Percentiles rank a stretch among this genome's conserved stretches.
These are phyloP conservation scores for Hypholoma sublateritium DNA, from an alignment of 768 basidiomycete species.

Conservation along the genomic window DNA sequence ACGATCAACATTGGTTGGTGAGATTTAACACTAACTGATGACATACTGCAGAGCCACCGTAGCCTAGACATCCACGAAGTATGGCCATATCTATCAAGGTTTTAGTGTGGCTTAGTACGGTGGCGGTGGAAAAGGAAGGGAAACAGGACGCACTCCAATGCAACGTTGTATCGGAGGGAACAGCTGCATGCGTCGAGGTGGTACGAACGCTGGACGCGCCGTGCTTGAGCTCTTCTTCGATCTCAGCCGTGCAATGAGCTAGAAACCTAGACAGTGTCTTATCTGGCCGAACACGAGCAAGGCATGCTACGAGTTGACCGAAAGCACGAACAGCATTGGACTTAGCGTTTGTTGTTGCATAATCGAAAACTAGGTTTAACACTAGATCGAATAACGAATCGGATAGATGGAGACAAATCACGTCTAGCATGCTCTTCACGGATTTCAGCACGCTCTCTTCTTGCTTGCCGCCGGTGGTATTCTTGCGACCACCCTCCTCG, in stretches of 20 bases:
- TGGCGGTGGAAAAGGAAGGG: background rate
- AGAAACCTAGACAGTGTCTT: conserved; percentile 81
- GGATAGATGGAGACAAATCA: conserved; percentile 79
- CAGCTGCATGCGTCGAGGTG: conserved; percentile 69
- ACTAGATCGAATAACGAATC: conserved; percentile 82
- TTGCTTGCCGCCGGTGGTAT: conserved; percentile 82
- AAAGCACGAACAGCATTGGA: conserved; percentile 91
- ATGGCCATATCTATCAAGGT: conserved; percentile 66
- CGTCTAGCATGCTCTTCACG: conserved; percentile 77
- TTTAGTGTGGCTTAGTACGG: background rate
- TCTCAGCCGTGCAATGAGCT: conserved; percentile 71
- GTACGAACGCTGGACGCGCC: conserved; percentile 88
- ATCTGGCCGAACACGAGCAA: conserved; percentile 76
- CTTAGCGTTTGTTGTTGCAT: conserved; percentile 86
- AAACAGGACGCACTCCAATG: conserved; percentile 76
- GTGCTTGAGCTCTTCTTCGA: conserved; percentile 82
- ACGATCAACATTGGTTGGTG: conserved; percentile 1
- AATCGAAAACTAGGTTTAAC: conserved; percentile 80
- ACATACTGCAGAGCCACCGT: conserved; percentile 64
- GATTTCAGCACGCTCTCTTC: conserved; percentile 78
- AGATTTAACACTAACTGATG: background rate
- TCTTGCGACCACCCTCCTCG: conserved; percentile 89
- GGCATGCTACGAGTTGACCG: conserved; percentile 81
- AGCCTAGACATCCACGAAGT: conserved; percentile 78
- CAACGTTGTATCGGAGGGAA: conserved; percentile 84